Evolutionary conservation across 805 yeast species (phyloP).

Genomic region (Clavispora phyllophila): DNA sequence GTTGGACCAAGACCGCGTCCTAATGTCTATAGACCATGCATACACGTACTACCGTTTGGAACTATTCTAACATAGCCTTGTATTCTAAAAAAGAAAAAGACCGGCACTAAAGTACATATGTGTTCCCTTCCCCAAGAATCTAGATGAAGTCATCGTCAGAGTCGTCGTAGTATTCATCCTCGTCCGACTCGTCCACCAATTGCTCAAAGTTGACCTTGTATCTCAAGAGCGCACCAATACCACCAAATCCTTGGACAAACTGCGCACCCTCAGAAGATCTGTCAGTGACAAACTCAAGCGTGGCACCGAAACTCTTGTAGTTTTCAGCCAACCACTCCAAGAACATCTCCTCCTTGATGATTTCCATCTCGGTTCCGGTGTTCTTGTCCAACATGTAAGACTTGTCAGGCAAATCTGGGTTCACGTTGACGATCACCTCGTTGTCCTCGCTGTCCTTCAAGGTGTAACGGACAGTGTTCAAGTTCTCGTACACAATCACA

Average conservation of each 20-base stretch:
- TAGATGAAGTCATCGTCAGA: constrained; percentile 43
- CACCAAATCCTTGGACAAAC: constrained; percentile 97
- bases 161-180: constrained; percentile 75
- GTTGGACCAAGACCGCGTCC: no score
- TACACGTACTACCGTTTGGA: neutral
- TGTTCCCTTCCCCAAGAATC: constrained; percentile 1
- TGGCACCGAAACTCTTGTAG: constrained; percentile 91
- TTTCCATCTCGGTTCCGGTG: constrained; percentile 90
- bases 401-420: constrained; percentile 71
- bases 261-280: constrained; percentile 98
- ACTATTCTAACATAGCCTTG: neutral
- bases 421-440: constrained; percentile 66
- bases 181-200: constrained; percentile 82
- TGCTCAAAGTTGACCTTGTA: constrained; percentile 97
- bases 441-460: constrained; percentile 79
- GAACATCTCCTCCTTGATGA: constrained; percentile 75
- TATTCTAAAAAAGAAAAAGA: neutral
- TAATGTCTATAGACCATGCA: neutral
- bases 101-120: constrained; percentile 1
- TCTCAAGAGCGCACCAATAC: constrained; percentile 94
- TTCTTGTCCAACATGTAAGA: constrained; percentile 72
- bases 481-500: constrained; percentile 87
- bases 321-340: constrained; percentile 98
- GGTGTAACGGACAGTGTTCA: constrained; percentile 78
- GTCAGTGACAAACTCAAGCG: constrained; percentile 93